These are phyloP conservation scores for Astragalus glycyphyllos DNA, from an alignment of 306 rosid species.

Conservation along the genomic window DNA sequence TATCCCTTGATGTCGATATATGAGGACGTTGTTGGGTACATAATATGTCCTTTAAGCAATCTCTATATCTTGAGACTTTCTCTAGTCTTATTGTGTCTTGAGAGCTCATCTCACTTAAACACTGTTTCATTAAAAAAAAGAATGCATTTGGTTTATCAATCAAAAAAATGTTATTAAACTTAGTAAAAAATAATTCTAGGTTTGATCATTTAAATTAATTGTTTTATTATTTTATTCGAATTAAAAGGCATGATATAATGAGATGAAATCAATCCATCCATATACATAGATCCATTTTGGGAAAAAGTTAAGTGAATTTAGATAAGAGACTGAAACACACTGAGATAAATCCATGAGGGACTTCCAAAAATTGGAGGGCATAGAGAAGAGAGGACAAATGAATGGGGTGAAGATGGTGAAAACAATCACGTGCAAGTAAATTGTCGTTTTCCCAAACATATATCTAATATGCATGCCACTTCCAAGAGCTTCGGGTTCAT, in stretches of 20 bases:
- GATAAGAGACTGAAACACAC: slow-evolving; percentile 21
- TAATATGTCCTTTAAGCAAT: too few relatives aligned
- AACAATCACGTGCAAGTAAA: slow-evolving; percentile 60
- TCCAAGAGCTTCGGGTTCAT: slow-evolving; percentile 61
- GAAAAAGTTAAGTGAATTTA: slow-evolving; percentile 20
- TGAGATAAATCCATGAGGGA: slow-evolving; percentile 23
- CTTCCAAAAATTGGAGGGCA: slow-evolving; percentile 15
- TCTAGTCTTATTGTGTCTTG: too few relatives aligned
- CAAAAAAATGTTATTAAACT: not conserved
- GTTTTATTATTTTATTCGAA: not conserved
- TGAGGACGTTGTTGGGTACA: too few relatives aligned
- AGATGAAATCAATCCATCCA: not conserved
- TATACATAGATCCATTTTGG: not conserved
- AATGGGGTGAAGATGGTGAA: slow-evolving; percentile 36
- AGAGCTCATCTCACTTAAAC: too few relatives aligned
- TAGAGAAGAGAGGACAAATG: slow-evolving; percentile 44
- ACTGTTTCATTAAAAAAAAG: too few relatives aligned
- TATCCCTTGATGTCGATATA: too few relatives aligned
- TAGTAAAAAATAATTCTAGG: too few relatives aligned
- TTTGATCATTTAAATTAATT: too few relatives aligned
- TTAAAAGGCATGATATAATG: not conserved
- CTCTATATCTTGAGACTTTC: too few relatives aligned
- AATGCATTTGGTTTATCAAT: not conserved
- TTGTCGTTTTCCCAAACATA: slow-evolving; percentile 52
- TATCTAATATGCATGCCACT: slow-evolving; percentile 37